Evolutionary conservation across 2,329 filamentous ascomycete species (phyloP), one percentile per base, ranked within the genome.

Genomic region (Simplicillium aogashimaense): DNA sequence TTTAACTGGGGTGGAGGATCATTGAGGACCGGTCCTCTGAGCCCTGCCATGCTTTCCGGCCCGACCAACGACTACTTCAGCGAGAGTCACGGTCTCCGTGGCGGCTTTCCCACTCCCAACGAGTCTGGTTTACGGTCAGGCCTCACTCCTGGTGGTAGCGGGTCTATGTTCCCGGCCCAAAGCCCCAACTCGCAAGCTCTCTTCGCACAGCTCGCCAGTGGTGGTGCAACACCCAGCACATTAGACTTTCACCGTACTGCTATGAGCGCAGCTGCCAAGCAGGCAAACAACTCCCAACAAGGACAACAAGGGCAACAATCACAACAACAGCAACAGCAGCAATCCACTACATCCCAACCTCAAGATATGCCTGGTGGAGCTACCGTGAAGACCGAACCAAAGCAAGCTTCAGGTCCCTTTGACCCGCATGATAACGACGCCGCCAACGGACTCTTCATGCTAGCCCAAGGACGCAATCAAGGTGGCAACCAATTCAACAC

Each of bases 221-320:
- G 86, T 48, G 85, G 83, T 41, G 84, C 87, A 4, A 98, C 92
- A 2, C 92, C 92, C 8, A 82, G 83, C 45, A 95, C 90, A 1
- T 67, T 94, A 37, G 92, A 98, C 54, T 98, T 98, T 53, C 90
- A 97, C 53, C 83, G 90, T 44, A 94, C 90, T 47, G 92, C 90
- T 20, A 67, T 97, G 60, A 88, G 78, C 49, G 86, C 86, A 15
- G 83, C 83, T 13, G 75, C 76, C 5, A 83, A 83, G 57, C 65
- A 67, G 18, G 69, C 76, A 44, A 32, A 3, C 37, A 39, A 16
- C 20, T 34, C 11, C 38, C 33, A 14, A 18, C n/a, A 3, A 25
- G 29, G 8, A 15, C 16, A 5, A 9, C n/a, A 20, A 25, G 7
- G 16, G 4, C 17, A n/a, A 11, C 25, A 6, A 12, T 17, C 4